Conservation (phyloP, 495 filamentous ascomycete species). For the Terfezia boudieri region DNA sequence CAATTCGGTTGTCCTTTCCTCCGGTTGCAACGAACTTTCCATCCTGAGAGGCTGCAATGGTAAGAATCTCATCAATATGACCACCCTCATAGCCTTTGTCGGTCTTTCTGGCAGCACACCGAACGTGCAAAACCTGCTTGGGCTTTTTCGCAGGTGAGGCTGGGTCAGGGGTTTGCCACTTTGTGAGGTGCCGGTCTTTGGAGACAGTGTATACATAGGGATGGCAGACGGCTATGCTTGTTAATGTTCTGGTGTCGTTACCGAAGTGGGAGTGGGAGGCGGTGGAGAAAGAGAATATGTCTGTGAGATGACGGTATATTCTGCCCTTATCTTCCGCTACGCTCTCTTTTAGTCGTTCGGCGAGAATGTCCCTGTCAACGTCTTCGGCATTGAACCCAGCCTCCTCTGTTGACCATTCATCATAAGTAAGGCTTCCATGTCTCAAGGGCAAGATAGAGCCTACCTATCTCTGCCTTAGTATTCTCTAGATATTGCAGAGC, state of each 20-base stretch:
- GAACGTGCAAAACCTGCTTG: conserved; percentile 40
- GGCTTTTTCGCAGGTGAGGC: conserved; percentile 37
- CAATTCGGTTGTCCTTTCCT: conserved; percentile 53
- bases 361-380: conserved; percentile 77
- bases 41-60: conserved; percentile 64
- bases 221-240: conserved; percentile 51
- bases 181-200: conserved; percentile 63
- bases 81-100: conserved; percentile 26
- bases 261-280: conserved; percentile 49
- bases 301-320: conserved; percentile 56
- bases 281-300: conserved; percentile 37
- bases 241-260: conserved; percentile 52
- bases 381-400: conserved; percentile 80
- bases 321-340: conserved; percentile 84
- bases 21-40: conserved; percentile 84
- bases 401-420: conserved; percentile 25
- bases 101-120: conserved; percentile 32
- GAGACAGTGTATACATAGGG: conserved; percentile 69
- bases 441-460: not conserved
- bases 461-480: conserved; percentile 49
- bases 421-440: not conserved
- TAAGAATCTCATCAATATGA: conserved; percentile 53
- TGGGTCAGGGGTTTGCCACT: conserved; percentile 47
- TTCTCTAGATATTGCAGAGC: conserved; percentile 88
- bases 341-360: conserved; percentile 72